A percentile compares a stretch with the other conserved stretches of the same genome.
Conservation (phyloP, 192 early-diverging fungal genomes). For the Gamsiella multidivaricata region DNA sequence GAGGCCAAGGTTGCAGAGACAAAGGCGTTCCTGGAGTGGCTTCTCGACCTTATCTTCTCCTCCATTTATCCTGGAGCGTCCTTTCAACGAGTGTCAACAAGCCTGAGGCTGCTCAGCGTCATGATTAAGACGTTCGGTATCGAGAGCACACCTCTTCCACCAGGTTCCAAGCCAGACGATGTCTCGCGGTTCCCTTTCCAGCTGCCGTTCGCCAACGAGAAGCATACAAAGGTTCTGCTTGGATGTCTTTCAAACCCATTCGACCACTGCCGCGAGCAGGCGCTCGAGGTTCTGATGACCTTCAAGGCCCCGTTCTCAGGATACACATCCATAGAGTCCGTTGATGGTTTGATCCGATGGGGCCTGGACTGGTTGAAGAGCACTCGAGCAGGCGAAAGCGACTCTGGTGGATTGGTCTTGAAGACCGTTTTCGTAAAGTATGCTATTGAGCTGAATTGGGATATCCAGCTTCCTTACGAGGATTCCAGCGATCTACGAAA, state of each 20-base stretch:
- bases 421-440: slow-evolving; percentile 84
- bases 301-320: slow-evolving; percentile 77
- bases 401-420: slow-evolving; percentile 84
- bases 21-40: slow-evolving; percentile 69
- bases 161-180: slow-evolving; percentile 55
- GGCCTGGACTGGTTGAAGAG: slow-evolving; percentile 72
- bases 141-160: slow-evolving; percentile 57
- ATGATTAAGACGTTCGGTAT: slow-evolving; percentile 67
- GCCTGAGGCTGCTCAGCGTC: slow-evolving; percentile 63
- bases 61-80: slow-evolving; percentile 81
- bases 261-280: slow-evolving; percentile 78
- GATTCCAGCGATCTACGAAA: slow-evolving; percentile 13
- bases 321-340: slow-evolving; percentile 56
- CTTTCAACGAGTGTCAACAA: slow-evolving; percentile 74
- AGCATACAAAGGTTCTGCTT: slow-evolving; percentile 66
- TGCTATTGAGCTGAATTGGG: slow-evolving; percentile 63
- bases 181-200: slow-evolving; percentile 65
- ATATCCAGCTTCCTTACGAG: slow-evolving; percentile 42
- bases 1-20: slow-evolving; percentile 57
- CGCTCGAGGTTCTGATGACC: slow-evolving; percentile 74
- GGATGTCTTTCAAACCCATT: slow-evolving; percentile 74
- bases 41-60: slow-evolving; percentile 64
- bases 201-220: slow-evolving; percentile 57
- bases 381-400: slow-evolving; percentile 82
- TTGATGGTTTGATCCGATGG: slow-evolving; percentile 67